These are phyloP conservation scores for Carex pumila DNA, from an alignment of 176 grass and related monocot genomes.

Conservation along the genomic window DNA sequence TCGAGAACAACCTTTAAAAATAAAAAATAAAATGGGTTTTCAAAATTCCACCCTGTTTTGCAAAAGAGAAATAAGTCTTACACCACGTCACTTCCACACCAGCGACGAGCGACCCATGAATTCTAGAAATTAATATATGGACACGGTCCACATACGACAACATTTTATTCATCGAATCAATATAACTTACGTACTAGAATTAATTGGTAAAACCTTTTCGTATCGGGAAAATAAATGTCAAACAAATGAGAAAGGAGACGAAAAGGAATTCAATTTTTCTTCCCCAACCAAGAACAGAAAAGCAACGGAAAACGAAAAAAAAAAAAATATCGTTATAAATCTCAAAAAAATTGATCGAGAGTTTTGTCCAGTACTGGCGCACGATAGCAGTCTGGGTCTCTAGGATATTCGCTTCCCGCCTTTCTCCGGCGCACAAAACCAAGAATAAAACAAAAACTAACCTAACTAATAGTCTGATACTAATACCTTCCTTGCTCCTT, in stretches of 20 bases:
- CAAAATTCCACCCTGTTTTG: background rate
- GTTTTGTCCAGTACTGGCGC: background rate
- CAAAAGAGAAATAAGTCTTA: background rate
- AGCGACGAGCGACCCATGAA: background rate
- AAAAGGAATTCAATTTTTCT: background rate
- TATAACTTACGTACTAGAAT: background rate
- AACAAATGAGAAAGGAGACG: background rate
- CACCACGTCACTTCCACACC: background rate
- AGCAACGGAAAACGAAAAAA: background rate
- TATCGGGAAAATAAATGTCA: background rate
- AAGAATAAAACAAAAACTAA: constrained; percentile 1
- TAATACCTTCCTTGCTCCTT: constrained; percentile 19
- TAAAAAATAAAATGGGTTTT: background rate
- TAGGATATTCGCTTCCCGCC: background rate
- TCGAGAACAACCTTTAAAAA: background rate
- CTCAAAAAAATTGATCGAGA: background rate
- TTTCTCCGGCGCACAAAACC: background rate
- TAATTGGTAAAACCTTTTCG: background rate
- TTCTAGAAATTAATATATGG: background rate
- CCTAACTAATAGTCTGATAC: background rate
- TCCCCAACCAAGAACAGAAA: background rate
- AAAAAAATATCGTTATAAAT: background rate
- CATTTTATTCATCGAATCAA: background rate
- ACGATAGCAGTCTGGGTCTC: background rate
- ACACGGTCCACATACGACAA: background rate